Conservation (phyloP, 208 protist genomes). For the Dictyostelium gargantuum region DNA sequence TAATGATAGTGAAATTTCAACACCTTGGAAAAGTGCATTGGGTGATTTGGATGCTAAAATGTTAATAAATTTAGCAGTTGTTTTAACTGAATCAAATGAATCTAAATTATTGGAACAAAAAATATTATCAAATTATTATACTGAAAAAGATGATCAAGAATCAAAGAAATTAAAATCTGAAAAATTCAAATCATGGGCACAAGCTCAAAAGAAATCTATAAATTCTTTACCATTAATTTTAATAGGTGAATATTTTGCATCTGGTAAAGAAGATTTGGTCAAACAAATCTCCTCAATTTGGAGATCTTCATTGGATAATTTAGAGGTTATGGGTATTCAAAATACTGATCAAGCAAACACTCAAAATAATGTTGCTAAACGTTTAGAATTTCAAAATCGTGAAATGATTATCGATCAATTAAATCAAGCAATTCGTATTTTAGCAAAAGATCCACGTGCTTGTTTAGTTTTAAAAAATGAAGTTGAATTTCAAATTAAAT, state of each 20-base stretch:
- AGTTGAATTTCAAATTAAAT: not conserved
- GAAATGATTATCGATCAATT: slow-evolving; percentile 44
- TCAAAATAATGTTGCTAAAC: not conserved
- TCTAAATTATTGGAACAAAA: not conserved
- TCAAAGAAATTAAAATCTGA: not conserved
- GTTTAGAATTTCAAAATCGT: slow-evolving; percentile 8
- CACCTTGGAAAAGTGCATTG: not conserved
- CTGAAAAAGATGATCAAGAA: not conserved
- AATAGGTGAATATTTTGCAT: slow-evolving; percentile 31
- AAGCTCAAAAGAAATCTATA: not conserved
- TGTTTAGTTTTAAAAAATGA: not conserved
- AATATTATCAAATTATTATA: not conserved
- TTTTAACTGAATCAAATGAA: not conserved
- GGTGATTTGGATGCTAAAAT: slow-evolving; percentile 29
- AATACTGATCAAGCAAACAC: not conserved
- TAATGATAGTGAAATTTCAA: not conserved
- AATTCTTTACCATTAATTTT: not conserved
- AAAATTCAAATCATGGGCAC: not conserved
- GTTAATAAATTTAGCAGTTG: not conserved
- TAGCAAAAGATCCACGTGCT: slow-evolving; percentile 1
- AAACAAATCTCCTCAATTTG: not conserved
- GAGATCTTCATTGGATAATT: not conserved
- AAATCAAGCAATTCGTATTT: slow-evolving; percentile 40
- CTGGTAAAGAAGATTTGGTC: slow-evolving; percentile 7
- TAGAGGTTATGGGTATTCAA: not conserved